A percentile compares a stretch with the other conserved stretches of the same genome.
Conservation (phyloP, 2,329 filamentous ascomycete genomes). For the Microcyclospora tardicrescens region DNA sequence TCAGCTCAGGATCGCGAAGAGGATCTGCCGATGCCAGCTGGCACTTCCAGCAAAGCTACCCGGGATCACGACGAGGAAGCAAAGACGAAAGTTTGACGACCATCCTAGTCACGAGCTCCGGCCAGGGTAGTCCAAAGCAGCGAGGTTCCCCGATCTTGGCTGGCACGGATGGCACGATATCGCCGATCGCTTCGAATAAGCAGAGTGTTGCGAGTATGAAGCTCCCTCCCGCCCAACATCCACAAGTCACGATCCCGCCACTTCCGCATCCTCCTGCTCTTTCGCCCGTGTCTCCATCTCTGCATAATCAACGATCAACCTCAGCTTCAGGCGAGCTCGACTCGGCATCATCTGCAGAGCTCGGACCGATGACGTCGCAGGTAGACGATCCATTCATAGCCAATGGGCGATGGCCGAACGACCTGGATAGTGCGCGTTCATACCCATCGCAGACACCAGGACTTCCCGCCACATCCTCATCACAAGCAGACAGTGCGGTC, state of each 20-base stretch:
- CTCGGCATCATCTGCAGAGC: conserved; percentile 5
- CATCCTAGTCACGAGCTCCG: conserved; percentile 19
- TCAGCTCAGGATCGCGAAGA: conserved; percentile 17
- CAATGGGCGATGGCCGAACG: conserved; percentile 11
- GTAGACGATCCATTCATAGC: conserved; percentile 12
- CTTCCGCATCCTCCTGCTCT: conserved; percentile 19
- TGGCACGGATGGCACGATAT: conserved; percentile 4
- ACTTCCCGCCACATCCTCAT: conserved; percentile 10
- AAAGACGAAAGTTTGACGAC: conserved; percentile 25
- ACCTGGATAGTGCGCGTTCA: conserved; percentile 11
- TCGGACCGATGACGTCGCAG: conserved; percentile 3
- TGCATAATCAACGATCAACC: conserved; percentile 20
- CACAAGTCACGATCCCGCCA: conserved; percentile 8
- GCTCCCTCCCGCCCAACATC: conserved; percentile 1
- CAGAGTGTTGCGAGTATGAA: conserved; percentile 9
- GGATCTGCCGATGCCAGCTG: conserved; percentile 23
- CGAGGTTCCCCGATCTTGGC: conserved; percentile 13
- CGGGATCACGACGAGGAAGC: conserved; percentile 20
- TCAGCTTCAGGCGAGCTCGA: conserved; percentile 19
- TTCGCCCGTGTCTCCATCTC: conserved; percentile 18
- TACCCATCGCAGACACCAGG: conserved; percentile 10
- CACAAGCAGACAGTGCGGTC: conserved; percentile 4
- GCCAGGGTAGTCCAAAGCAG: conserved; percentile 13
- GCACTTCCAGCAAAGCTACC: conserved; percentile 21
- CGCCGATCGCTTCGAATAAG: conserved; percentile 8